These are phyloP conservation scores for Centrapalus pauciflorus DNA, from an alignment of 129 eudicot species.

Conservation along the genomic window DNA sequence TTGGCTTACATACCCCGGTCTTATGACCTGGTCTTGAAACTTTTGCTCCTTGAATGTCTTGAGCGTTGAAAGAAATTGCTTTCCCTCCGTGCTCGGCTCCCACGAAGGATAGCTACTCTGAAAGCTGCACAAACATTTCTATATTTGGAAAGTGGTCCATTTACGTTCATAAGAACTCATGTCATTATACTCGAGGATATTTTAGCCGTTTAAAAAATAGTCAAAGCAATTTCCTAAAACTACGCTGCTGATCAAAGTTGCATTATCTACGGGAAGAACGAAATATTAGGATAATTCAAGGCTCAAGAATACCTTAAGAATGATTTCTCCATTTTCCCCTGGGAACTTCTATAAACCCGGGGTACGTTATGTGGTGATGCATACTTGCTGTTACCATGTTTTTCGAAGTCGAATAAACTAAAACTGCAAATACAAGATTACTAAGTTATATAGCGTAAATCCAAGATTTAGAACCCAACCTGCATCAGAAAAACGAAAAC, in stretches of 20 bases:
- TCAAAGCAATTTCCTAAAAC: neutral
- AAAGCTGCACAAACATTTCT: conserved; percentile 49
- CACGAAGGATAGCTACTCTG: conserved; percentile 82
- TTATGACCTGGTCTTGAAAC: conserved; percentile 44
- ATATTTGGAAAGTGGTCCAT: neutral
- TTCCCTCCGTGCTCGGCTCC: conserved; percentile 73
- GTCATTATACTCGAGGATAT: neutral
- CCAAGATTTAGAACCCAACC: neutral
- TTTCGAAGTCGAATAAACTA: conserved; percentile 68
- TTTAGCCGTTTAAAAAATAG: neutral
- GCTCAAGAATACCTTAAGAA: conserved; percentile 60
- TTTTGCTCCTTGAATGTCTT: conserved; percentile 62
- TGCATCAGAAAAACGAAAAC: neutral
- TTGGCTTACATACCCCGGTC: conserved; percentile 36
- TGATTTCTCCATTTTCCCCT: conserved; percentile 98
- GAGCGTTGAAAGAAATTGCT: conserved; percentile 55
- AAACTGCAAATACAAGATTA: conserved; percentile 46
- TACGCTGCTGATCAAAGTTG: no score
- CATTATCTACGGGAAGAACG: no score
- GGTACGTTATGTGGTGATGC: conserved; percentile 67
- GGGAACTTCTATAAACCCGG: conserved; percentile 60
- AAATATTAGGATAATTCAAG: neutral
- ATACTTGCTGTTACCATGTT: conserved; percentile 70
- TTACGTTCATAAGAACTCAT: no score
- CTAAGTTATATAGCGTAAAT: neutral